These are phyloP conservation scores for Camellia japonica DNA, from an alignment of 148 eudicot species.

Conservation along the genomic window DNA sequence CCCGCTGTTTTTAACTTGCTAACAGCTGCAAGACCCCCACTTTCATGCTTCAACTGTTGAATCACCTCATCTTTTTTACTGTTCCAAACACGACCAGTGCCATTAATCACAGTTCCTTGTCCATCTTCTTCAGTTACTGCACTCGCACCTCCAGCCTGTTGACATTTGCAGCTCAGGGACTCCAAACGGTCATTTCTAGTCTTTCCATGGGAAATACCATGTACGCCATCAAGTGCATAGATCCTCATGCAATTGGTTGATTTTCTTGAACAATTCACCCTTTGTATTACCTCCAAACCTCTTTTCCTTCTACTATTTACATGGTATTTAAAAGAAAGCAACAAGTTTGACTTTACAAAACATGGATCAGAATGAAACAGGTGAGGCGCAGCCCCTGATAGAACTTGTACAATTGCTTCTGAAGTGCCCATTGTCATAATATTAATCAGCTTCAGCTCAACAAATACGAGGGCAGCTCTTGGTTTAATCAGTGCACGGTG, in stretches of 20 bases:
- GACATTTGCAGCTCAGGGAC: slow-evolving; percentile 36
- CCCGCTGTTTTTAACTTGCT: slow-evolving; percentile 22
- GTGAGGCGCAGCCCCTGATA: slow-evolving; percentile 21
- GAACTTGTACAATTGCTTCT: slow-evolving; percentile 29
- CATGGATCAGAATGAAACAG: slow-evolving; percentile 9
- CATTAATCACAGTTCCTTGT: slow-evolving; percentile 29
- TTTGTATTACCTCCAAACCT: slow-evolving; percentile 2
- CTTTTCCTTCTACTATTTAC: slow-evolving; percentile 4
- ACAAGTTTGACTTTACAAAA: slow-evolving; percentile 20
- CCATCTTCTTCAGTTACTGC: slow-evolving; percentile 25
- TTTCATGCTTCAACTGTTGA: slow-evolving; percentile 28
- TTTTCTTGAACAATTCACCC: slow-evolving; percentile 11
- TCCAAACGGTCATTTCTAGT: background rate
- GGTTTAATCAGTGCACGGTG: slow-evolving; percentile 8
- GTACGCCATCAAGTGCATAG: slow-evolving; percentile 7
- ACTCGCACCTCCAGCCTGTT: slow-evolving; percentile 29
- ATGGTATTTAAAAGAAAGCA: slow-evolving; percentile 16
- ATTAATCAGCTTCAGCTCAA: slow-evolving; percentile 17
- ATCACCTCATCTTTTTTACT: slow-evolving; percentile 16
- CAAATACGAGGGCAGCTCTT: background rate
- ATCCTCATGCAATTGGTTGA: slow-evolving; percentile 9
- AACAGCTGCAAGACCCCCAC: slow-evolving; percentile 13
- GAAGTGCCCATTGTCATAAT: slow-evolving; percentile 25
- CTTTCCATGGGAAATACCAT: slow-evolving; percentile 10
- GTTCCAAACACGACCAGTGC: slow-evolving; percentile 18